Conservation (phyloP, 2,329 filamentous ascomycete species). For the Fusarium ambrosium region DNA sequence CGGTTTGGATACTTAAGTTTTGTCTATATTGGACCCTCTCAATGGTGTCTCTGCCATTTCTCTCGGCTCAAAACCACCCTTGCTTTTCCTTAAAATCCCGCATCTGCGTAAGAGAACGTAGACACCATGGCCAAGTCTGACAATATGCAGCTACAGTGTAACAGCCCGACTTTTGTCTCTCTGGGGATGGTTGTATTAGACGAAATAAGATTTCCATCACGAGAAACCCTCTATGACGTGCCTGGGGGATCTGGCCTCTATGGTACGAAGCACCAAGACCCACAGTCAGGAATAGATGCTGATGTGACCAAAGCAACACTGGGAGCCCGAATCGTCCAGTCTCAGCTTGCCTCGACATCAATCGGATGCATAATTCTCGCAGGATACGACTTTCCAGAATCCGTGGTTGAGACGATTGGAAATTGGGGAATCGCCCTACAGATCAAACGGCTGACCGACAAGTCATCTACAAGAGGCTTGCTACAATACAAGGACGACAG, state of each 20-base stretch:
- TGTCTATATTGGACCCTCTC: not conserved
- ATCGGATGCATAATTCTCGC: not conserved
- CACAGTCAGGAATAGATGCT: not conserved
- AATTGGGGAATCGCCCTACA: not conserved
- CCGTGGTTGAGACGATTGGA: not conserved
- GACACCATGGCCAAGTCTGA: not conserved
- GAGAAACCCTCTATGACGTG: not conserved
- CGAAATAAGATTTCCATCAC: not conserved
- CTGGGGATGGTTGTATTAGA: constrained; percentile 1
- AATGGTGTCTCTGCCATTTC: not conserved
- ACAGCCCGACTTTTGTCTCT: not conserved
- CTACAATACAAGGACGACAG: not conserved
- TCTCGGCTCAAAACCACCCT: not conserved
- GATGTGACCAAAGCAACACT: not conserved
- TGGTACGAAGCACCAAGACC: not conserved
- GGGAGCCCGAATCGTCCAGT: not conserved
- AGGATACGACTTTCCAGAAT: not conserved
- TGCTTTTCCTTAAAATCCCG: not conserved
- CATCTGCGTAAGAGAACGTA: not conserved
- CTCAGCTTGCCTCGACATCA: no score
- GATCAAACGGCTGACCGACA: not conserved
- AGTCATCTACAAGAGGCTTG: not conserved
- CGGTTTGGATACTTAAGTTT: not conserved
- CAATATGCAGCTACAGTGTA: not conserved
- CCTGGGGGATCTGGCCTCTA: constrained; percentile 1